Evolutionary conservation across 176 grass and related monocot species (phyloP).

Genomic region (Ampelocalamus luodianensis): DNA sequence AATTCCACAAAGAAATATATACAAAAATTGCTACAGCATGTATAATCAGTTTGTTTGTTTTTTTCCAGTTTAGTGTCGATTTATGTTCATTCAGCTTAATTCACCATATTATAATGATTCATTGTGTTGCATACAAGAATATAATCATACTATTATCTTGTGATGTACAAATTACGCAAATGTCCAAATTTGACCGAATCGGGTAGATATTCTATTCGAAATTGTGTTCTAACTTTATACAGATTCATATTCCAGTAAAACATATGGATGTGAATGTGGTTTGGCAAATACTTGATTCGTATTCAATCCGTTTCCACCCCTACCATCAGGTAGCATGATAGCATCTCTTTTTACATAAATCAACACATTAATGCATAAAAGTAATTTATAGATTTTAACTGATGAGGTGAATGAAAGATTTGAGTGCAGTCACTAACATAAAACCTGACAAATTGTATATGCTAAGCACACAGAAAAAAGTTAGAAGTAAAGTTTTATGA

Average conservation of each 20-base stretch:
- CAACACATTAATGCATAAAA: background rate
- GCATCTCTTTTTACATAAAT: background rate
- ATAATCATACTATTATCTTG: background rate
- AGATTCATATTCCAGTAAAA: background rate
- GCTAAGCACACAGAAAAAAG: background rate
- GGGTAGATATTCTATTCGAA: background rate
- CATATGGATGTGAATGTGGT: background rate
- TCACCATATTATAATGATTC: background rate
- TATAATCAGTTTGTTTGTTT: background rate
- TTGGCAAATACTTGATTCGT: background rate
- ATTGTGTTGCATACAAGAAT: background rate
- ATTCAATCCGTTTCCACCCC: background rate
- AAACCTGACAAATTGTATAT: background rate
- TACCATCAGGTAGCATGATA: background rate
- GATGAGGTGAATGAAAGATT: conserved; percentile 1
- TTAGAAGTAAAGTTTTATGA: too few species aligned
- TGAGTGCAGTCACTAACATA: background rate
- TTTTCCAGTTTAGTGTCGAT: background rate
- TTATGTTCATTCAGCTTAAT: background rate
- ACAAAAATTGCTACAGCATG: background rate
- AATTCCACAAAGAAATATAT: background rate
- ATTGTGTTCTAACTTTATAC: background rate
- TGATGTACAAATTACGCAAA: background rate
- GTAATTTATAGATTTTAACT: background rate
- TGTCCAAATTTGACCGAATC: background rate